These are phyloP conservation scores for Termitomyces sp. DNA, from an alignment of 768 basidiomycete species.

Conservation along the genomic window DNA sequence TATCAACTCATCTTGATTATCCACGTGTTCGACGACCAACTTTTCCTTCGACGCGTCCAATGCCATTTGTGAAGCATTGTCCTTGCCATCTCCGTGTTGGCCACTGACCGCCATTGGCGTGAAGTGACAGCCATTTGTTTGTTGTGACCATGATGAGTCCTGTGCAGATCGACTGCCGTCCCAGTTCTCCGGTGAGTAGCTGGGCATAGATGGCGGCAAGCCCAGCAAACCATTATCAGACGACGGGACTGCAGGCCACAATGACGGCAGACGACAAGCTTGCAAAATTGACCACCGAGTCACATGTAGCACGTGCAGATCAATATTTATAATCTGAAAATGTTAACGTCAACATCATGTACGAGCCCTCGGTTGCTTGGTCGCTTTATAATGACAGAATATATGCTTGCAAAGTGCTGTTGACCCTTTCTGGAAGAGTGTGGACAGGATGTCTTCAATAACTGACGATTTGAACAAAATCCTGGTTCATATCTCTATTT, in stretches of 20 bases:
- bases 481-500: too few species aligned
- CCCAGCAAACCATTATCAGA: background rate
- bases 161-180: conserved; percentile 9
- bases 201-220: conserved; percentile 6
- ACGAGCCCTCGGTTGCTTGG: too few species aligned
- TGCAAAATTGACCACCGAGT: background rate
- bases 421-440: too few species aligned
- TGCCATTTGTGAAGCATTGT: background rate
- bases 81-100: background rate
- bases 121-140: background rate
- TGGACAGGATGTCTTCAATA: too few species aligned
- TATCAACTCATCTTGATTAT: background rate
- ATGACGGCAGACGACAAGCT: background rate
- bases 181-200: conserved; percentile 16
- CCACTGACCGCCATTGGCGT: background rate
- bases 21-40: background rate
- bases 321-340: background rate
- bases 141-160: background rate
- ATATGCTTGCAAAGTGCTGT: too few species aligned
- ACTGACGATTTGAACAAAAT: too few species aligned
- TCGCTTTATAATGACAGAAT: too few species aligned
- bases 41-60: conserved; percentile 5
- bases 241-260: background rate
- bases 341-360: too few species aligned
- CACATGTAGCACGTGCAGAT: background rate